Percentiles rank a stretch among this genome's conserved stretches.
Conservation (phyloP, 345 rosid genomes). For the Draba incana region DNA sequence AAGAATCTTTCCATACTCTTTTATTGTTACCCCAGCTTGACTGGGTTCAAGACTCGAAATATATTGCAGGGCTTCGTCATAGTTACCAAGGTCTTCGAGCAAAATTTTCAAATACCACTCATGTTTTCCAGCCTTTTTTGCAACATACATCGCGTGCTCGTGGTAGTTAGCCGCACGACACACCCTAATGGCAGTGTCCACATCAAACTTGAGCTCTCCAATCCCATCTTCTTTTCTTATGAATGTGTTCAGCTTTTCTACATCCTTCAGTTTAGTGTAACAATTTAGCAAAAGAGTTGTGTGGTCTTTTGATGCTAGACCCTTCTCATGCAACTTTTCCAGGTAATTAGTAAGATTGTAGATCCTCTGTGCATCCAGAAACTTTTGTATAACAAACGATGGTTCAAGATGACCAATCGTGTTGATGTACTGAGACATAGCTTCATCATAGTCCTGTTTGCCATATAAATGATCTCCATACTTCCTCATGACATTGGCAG, state of each 20-base stretch:
- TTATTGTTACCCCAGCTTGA: conserved; percentile 93
- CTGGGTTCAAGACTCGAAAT: conserved; percentile 94
- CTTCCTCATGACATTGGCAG: conserved; percentile 96
- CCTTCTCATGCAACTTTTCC: conserved; percentile 95
- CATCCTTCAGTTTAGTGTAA: conserved; percentile 95
- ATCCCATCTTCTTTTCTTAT: conserved; percentile 87
- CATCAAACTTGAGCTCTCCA: conserved; percentile 95
- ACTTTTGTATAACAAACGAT: conserved; percentile 97
- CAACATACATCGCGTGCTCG: conserved; percentile 98
- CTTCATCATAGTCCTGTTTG: conserved; percentile 95
- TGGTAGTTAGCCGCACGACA: conserved; percentile 98
- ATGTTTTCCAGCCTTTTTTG: conserved; percentile 96
- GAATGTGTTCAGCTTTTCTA: conserved; percentile 88
- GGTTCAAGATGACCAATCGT: conserved; percentile 98
- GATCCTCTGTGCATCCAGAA: conserved; percentile 97
- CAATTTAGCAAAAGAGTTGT: conserved; percentile 95
- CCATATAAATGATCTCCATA: conserved; percentile 95
- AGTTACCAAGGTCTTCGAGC: conserved; percentile 93
- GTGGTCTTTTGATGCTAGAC: conserved; percentile 98
- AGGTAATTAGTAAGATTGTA: conserved; percentile 95
- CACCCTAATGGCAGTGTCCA: conserved; percentile 97
- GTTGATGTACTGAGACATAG: conserved; percentile 91
- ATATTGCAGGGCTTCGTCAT: conserved; percentile 91
- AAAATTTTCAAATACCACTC: conserved; percentile 92
- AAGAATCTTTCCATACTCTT: conserved; percentile 97